A percentile compares a stretch with the other conserved stretches of the same genome.
These are phyloP conservation scores for Ilyonectria sp. DNA, from an alignment of 2,329 filamentous ascomycete species.

Conservation along the genomic window DNA sequence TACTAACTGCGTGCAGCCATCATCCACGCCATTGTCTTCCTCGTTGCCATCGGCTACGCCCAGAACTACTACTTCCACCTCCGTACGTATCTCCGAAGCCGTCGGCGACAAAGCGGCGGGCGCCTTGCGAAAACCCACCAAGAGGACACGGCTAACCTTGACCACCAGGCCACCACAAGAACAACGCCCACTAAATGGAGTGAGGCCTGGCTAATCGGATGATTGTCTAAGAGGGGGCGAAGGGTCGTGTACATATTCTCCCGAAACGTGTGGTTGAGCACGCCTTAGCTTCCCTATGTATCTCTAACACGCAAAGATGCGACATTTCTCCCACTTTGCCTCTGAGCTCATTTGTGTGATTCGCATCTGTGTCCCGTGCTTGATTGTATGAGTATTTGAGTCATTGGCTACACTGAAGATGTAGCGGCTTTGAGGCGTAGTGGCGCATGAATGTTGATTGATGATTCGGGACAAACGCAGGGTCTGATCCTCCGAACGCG, in stretches of 20 bases:
- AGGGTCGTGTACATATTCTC: constrained; percentile 61
- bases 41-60: constrained; percentile 89
- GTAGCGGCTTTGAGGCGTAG: neutral
- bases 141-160: constrained; percentile 33
- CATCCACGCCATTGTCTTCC: constrained; percentile 84
- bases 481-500: neutral
- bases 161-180: constrained; percentile 95
- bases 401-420: neutral
- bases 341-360: neutral
- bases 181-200: constrained; percentile 90
- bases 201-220: constrained; percentile 40
- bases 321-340: constrained; percentile 37
- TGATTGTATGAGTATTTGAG: neutral
- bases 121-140: neutral
- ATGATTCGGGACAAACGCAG: neutral
- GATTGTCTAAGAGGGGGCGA: constrained; percentile 44
- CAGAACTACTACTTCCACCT: constrained; percentile 99
- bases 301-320: constrained; percentile 50
- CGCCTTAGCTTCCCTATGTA: constrained; percentile 56
- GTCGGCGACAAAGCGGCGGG: neutral
- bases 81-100: constrained; percentile 74
- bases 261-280: constrained; percentile 55
- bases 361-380: neutral
- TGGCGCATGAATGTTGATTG: neutral
- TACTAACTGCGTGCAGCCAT: constrained; percentile 73